These are phyloP conservation scores for Amyloporia xantha DNA, from an alignment of 768 basidiomycete species.

Conservation along the genomic window DNA sequence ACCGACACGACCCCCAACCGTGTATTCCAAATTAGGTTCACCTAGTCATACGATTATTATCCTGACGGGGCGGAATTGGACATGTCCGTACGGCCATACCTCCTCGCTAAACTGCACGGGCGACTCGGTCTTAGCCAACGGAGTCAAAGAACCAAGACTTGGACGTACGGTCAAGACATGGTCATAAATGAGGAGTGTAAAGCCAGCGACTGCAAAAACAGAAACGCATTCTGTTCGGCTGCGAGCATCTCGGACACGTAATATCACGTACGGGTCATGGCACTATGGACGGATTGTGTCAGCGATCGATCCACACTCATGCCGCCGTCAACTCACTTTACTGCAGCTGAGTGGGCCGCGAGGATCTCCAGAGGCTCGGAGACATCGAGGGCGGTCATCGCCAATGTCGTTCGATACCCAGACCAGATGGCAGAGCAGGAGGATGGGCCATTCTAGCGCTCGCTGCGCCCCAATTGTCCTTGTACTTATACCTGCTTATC, in stretches of 20 bases:
- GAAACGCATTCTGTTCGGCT: not conserved
- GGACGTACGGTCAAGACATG: slow-evolving; percentile 21
- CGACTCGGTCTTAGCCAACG: not conserved
- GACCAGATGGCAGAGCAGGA: slow-evolving; percentile 5
- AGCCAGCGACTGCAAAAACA: slow-evolving; percentile 16
- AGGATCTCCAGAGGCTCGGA: slow-evolving; percentile 15
- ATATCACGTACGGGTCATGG: slow-evolving; percentile 17
- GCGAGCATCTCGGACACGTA: not conserved
- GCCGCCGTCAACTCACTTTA: slow-evolving; percentile 18
- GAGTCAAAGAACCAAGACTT: not conserved
- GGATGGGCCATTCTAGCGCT: slow-evolving; percentile 2
- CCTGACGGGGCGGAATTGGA: no score
- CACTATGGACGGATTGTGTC: slow-evolving; percentile 10
- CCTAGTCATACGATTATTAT: no score
- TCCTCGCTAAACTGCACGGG: slow-evolving; percentile 18
- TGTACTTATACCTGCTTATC: slow-evolving; percentile 1
- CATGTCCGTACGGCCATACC: slow-evolving; percentile 14
- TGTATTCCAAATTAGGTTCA: slow-evolving; percentile 19
- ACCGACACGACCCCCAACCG: slow-evolving; percentile 19
- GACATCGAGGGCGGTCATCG: slow-evolving; percentile 16
- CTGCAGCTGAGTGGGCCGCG: slow-evolving; percentile 16
- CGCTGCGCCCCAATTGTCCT: slow-evolving; percentile 1
- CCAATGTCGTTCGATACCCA: slow-evolving; percentile 6
- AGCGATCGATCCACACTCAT: not conserved
- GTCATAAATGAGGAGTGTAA: slow-evolving; percentile 22